Base-by-base conservation (phyloP, 169 alveolate species). In the Eimeria maxima region DNA sequence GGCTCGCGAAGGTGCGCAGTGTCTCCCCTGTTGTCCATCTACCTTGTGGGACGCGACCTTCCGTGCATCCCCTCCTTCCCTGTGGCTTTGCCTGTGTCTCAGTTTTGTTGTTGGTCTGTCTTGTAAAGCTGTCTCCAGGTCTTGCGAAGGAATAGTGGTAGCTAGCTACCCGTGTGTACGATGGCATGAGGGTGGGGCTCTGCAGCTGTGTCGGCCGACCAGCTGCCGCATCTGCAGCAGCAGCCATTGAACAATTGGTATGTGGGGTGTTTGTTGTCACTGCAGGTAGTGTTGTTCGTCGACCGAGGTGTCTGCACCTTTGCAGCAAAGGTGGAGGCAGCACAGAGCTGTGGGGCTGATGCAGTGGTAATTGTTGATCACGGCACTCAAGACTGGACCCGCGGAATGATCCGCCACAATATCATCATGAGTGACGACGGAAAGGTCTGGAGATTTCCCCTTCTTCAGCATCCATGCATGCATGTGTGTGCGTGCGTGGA, bases 341-440 rank as follows among this genome's bases (percentile, higher is more conserved):
- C 96, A 0, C 95, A 95, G 88, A 27, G 45, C 60, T 90, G 91
- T 38, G 96, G 96, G 38, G 96, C 96, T 27, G 93, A 83, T 20
- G 96, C 96, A 20, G 95, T 76, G 13, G 93, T 95, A 10, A 90
- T 95, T 18, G 96, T 95, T 24, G 96, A 95, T n/a, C 95, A 84
- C 18, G 91, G 95, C 84, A 57, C 76, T 44, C 76, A 86, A 22
- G 95, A 71, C 67, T 93, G 96, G 96, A 80, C 88, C 33, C 96
- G 96, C n/a, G 78, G 69, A 24, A 57, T 67, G 88, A 95, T 95
- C 73, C 95, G 93, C 74, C 89, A 76, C 89, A 86, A 76, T 76
- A 92, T 95, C 13, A 86, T 95, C 33, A 92, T 92, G 95, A 80
- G 93, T 60, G 95, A 95, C 33, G 96, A 95, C 29, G 96, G 95